phyloP scores from a whole-genome alignment of 805 yeast species.

The Metschnikowia peoriensis region DNA sequence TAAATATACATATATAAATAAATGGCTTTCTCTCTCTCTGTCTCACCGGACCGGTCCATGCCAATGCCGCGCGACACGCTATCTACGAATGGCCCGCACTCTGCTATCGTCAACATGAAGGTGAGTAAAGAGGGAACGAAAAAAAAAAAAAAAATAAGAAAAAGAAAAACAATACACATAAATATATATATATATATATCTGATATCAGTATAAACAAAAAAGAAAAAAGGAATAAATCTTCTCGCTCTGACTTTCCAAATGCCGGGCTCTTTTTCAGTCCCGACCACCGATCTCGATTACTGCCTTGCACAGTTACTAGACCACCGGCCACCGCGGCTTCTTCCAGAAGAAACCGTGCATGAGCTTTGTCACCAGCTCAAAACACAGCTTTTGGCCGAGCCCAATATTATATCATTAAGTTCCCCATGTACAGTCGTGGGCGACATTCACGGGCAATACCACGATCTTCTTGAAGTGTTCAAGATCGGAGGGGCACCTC shows the following conservation, averaged over 20 bases:
- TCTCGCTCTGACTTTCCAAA: no score
- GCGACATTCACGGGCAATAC: conserved; percentile 97
- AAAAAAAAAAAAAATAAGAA: no score
- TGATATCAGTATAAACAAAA: no score
- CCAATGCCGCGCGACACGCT: no score
- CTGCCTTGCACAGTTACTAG: conserved; percentile 41
- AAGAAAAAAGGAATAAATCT: no score
- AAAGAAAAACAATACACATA: no score
- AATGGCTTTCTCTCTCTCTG: background rate
- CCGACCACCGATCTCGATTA: conserved; percentile 41
- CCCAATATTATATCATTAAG: conserved; percentile 82
- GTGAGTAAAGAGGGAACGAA: no score
- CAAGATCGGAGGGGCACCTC: conserved; percentile 89
- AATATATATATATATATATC: no score
- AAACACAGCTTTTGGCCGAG: conserved; percentile 74
- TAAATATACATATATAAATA: no score
- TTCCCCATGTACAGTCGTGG: conserved; percentile 92
- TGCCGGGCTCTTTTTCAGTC: conserved; percentile 21
- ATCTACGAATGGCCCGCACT: no score
- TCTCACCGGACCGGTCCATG: no score
- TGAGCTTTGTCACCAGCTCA: conserved; percentile 51
- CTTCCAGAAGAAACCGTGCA: conserved; percentile 43
- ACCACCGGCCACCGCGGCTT: conserved; percentile 40
- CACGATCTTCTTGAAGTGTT: conserved; percentile 92
- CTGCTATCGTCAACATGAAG: no score